Percentiles rank a stretch among this genome's conserved stretches.
Evolutionary conservation across 2,329 filamentous ascomycete species (phyloP).

Genomic region (Pseudophaeomoniella oleicola): DNA sequence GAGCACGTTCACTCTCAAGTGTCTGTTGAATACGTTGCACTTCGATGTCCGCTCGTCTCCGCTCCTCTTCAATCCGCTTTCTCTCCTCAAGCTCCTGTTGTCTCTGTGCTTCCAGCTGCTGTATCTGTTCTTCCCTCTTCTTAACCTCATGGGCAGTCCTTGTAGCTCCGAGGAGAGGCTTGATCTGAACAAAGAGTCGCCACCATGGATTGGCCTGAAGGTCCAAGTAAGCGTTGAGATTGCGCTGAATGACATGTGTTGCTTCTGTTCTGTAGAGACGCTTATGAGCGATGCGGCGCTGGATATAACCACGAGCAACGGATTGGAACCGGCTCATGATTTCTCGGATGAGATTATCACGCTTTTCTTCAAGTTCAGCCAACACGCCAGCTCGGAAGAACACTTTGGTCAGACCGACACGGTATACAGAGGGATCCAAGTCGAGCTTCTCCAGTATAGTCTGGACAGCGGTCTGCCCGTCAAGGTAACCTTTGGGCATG

Average conservation of each 20-base stretch:
- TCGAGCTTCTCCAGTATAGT: constrained; percentile 82
- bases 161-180: constrained; percentile 81
- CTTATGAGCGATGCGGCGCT: constrained; percentile 80
- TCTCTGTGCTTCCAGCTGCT: constrained; percentile 73
- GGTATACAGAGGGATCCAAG: constrained; percentile 73
- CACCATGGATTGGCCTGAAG: constrained; percentile 94
- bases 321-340: constrained; percentile 93
- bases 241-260: constrained; percentile 83
- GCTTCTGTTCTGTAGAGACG: constrained; percentile 88
- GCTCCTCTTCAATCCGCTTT: constrained; percentile 76
- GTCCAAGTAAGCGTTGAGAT: constrained; percentile 82
- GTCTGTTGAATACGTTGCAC: constrained; percentile 84
- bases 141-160: constrained; percentile 88
- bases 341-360: constrained; percentile 80
- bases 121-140: constrained; percentile 86
- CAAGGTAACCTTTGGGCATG: constrained; percentile 80
- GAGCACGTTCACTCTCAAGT: constrained; percentile 85
- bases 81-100: constrained; percentile 58
- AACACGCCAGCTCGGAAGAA: constrained; percentile 96
- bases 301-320: constrained; percentile 74
- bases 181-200: constrained; percentile 89
- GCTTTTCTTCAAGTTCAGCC: constrained; percentile 89
- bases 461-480: constrained; percentile 71
- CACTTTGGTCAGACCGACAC: constrained; percentile 90
- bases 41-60: constrained; percentile 72